A percentile compares a stretch with the other conserved stretches of the same genome.
Conservation (phyloP, 768 basidiomycete species). For the Suillus decipiens region DNA sequence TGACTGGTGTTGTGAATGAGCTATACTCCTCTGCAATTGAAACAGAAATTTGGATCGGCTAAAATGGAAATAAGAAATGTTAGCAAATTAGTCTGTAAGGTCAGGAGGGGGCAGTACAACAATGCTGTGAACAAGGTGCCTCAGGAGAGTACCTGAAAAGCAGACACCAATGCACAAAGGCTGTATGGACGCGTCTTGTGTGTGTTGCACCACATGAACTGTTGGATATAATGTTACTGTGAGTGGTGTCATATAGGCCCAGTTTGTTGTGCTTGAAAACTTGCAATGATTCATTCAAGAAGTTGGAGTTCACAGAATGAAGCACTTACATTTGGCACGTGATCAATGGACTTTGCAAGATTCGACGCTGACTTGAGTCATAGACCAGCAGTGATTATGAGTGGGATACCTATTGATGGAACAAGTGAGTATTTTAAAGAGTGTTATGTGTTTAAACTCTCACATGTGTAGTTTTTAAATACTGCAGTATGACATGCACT, state of each 20-base stretch:
- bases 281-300: neutral
- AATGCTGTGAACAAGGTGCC: conserved; percentile 1
- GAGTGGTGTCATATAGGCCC: neutral
- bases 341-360: conserved; percentile 4
- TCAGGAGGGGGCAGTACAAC: neutral
- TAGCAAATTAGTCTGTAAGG: neutral
- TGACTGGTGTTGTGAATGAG: neutral
- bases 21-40: conserved; percentile 8
- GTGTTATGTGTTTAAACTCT: neutral
- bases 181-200: conserved; percentile 1
- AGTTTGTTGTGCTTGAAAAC: neutral
- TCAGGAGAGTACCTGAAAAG: conserved; percentile 4
- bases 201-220: neutral
- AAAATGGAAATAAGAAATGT: neutral
- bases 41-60: conserved; percentile 10
- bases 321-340: neutral
- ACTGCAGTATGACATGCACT: neutral
- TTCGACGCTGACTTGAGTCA: neutral
- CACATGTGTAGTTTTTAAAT: neutral
- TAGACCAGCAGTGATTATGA: neutral
- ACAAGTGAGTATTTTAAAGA: neutral
- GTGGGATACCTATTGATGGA: neutral
- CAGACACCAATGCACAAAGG: conserved; percentile 8
- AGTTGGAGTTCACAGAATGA: no score
- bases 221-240: conserved; percentile 4